Base-by-base conservation (phyloP, 2,329 filamentous ascomycete genomes). In the Fusarium brachygibbosum region DNA sequence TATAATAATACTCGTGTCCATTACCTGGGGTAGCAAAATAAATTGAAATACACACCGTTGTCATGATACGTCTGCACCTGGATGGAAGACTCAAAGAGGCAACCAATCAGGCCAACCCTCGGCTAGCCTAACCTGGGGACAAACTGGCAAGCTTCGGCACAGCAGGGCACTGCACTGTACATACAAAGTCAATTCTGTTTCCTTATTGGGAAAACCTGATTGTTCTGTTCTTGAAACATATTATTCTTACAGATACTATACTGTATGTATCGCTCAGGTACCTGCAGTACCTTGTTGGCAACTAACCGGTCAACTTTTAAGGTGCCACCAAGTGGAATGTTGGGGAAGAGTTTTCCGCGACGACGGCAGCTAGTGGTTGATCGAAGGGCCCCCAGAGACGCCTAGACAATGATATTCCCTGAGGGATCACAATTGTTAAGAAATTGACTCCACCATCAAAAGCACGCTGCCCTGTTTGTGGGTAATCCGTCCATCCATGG, bases 281-380 rank as follows among this genome's bases (percentile, higher is more conserved):
- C 61, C 59, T 50, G 38, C 21, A 31, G 44, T 67, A 67, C 72
- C 68, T 67, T 74, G 69, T 71, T 75, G 73, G 71, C 73, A 68
- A 55, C 69, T 58, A 52, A 62, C 66, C 58, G 70, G 65, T 51
- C 45, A 66, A 44, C 58, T 66, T 40, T 74, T 70, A 62, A 70
- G 62, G 68, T 75, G 71, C 63, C 73, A 64, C 73, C 59, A 75
- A 73, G 73, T 75, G 73, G 73, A 75, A 75, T 74, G 73, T 74
- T 75, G 73, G 73, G 65, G 73, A 75, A 75, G 73, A 75, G 71
- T 75, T 75, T 75, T 75, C 71, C 58, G 40, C 59, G 65, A 35
- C 37, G 58, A 66, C 59, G 41, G 54, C 59, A 67, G 50, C 69
- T 68, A 75, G 73, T 75, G 73, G 73, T 68, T 65, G 63, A 70